A percentile compares a stretch with the other conserved stretches of the same genome.
Evolutionary conservation across 2,329 filamentous ascomycete genomes (phyloP).

Genomic region (Byssothecium circinans): DNA sequence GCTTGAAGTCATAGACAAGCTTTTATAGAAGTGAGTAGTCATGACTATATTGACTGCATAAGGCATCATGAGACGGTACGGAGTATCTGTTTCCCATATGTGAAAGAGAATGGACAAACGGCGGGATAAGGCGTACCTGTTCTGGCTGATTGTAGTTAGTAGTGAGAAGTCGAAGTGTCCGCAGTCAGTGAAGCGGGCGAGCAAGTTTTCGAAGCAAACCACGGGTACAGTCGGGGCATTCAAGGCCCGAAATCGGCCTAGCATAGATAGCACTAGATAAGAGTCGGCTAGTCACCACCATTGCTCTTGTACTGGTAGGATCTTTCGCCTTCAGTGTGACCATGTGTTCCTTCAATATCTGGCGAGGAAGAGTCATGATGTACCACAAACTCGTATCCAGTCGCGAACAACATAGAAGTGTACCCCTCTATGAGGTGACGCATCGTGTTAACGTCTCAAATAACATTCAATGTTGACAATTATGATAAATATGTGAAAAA

Average conservation of each 20-base stretch:
- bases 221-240: conserved; percentile 23
- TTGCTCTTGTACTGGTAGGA: too few species aligned
- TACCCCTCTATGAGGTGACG: background rate
- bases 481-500: background rate
- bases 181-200: background rate
- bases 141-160: conserved; percentile 4
- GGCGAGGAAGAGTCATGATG: too few species aligned
- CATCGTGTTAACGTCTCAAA: background rate
- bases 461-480: too few species aligned
- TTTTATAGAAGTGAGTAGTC: conserved; percentile 24
- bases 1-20: conserved; percentile 12
- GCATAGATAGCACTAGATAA: conserved; percentile 36
- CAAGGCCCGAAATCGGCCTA: conserved; percentile 36
- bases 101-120: too few species aligned
- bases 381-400: too few species aligned
- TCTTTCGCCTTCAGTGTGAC: too few species aligned
- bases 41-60: conserved; percentile 35
- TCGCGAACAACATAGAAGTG: too few species aligned
- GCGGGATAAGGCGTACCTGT: too few species aligned
- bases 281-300: conserved; percentile 14
- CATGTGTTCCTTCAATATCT: too few species aligned
- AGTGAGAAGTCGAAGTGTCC: background rate
- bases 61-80: conserved; percentile 20
- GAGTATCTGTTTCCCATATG: background rate
- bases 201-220: conserved; percentile 2